Conservation (phyloP, 441 rosid genomes). For the Melastoma candidum region DNA sequence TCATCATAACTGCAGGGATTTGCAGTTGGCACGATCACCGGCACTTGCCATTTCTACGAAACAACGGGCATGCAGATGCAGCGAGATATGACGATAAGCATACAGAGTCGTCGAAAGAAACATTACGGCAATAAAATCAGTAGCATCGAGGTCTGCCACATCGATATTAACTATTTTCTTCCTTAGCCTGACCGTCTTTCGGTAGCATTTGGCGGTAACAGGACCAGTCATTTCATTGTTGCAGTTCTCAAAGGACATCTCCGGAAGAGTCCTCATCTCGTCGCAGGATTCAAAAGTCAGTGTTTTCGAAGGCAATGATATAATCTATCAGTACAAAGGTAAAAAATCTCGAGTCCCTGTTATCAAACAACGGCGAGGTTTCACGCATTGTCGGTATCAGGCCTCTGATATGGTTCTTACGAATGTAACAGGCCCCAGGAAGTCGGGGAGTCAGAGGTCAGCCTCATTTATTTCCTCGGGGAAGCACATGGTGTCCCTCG, state of each 20-base stretch:
- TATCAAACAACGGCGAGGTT: too few relatives aligned
- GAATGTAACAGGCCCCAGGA: not conserved
- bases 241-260: not conserved
- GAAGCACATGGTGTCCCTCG: not conserved
- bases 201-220: too few relatives aligned
- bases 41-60: slow-evolving; percentile 62
- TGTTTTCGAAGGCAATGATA: not conserved
- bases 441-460: not conserved
- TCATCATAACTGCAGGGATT: slow-evolving; percentile 42
- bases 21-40: slow-evolving; percentile 52
- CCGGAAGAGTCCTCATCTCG: not conserved
- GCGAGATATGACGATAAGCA: slow-evolving; percentile 35
- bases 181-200: too few relatives aligned
- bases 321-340: not conserved
- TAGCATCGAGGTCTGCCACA: slow-evolving; percentile 47
- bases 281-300: not conserved
- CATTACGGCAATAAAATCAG: slow-evolving; percentile 46
- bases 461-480: not conserved
- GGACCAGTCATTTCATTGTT: not conserved
- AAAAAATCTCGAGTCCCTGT: not conserved
- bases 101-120: slow-evolving; percentile 35
- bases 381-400: too few relatives aligned
- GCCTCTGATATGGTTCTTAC: too few relatives aligned
- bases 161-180: too few relatives aligned
- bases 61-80: slow-evolving; percentile 36